Evolutionary conservation across 805 yeast species (phyloP), one percentile per base, ranked within the genome.

Genomic region (Kuraishia floccosa): DNA sequence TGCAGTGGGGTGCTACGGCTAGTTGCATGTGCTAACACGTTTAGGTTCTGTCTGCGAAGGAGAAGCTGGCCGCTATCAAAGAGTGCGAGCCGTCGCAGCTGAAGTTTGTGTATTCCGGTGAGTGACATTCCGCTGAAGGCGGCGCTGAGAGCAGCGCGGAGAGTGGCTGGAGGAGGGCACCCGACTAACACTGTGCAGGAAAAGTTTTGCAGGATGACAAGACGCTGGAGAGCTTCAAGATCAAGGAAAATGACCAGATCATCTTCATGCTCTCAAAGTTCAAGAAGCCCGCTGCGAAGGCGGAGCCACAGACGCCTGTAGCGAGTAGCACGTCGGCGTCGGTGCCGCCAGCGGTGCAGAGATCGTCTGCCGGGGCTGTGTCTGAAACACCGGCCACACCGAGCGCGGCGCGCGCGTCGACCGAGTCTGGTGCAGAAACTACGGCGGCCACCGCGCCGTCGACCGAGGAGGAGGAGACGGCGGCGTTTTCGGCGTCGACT

Each of bases 71-170:
- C 1, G 58, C 63, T 14, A 60, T 67, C 35, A 80, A 82, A 44
- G 72, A 67, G 11, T 77, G 84, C 43, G 89, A 77, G 16, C 68
- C 74, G 2, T 54, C 70, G 3, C 87, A 78, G 47, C 74, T 89
- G 51, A 89, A 87, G 60, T 73, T 91, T 48, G 94, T 91, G 37
- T 91, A 79, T 53, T 85, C 96, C 1, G 95, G 82, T 49, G 35
- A 7, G 58, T 46, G 2, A 13, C 13, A 10, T 28, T n/a, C 12
- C 33, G 53, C 4, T 17, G 16, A n/a, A n/a, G n/a, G n/a, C n/a
- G n/a, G n/a, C n/a, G n/a, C n/a, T n/a, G n/a, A n/a, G n/a, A n/a
- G n/a, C n/a, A n/a, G n/a, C n/a, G n/a, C n/a, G n/a, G n/a, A n/a
- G n/a, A n/a, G n/a, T n/a, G n/a, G n/a, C n/a, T n/a, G n/a, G n/a